phyloP scores from a whole-genome alignment of 129 eudicot species.

The Pseudognaphalium luteoalbum region DNA sequence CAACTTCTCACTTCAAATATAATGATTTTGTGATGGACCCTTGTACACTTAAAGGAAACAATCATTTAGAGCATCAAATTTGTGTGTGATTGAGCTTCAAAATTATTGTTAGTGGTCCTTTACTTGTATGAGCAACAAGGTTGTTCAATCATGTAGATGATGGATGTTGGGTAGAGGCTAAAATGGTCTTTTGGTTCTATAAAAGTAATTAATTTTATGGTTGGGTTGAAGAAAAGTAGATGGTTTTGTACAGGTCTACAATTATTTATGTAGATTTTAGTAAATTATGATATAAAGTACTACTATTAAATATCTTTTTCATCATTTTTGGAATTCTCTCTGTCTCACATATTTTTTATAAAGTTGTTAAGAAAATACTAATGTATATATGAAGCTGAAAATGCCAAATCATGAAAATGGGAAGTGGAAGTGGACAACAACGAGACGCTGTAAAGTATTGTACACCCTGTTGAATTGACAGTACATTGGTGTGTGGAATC shows the following conservation, averaged over 20 bases:
- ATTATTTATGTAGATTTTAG: neutral
- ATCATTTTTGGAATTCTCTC: no score
- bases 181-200: neutral
- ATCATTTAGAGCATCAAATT: neutral
- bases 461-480: conserved; percentile 26
- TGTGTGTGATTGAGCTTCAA: neutral
- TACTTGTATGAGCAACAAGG: conserved; percentile 4
- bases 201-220: neutral
- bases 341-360: neutral
- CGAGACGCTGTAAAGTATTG: conserved; percentile 35
- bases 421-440: conserved; percentile 27
- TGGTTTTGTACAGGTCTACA: neutral
- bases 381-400: neutral
- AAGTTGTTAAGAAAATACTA: neutral
- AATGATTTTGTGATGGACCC: neutral
- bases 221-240: neutral
- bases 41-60: neutral
- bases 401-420: conserved; percentile 19
- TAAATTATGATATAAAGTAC: neutral
- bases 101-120: conserved; percentile 9
- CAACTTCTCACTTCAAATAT: conserved; percentile 9
- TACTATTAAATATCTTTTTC: neutral
- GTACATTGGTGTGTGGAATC: conserved; percentile 38
- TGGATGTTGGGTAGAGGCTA: neutral
- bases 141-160: conserved; percentile 4